A percentile compares a stretch with the other conserved stretches of the same genome.
Conservation (phyloP, 495 filamentous ascomycete genomes). For the Glutinoglossum americanum region DNA sequence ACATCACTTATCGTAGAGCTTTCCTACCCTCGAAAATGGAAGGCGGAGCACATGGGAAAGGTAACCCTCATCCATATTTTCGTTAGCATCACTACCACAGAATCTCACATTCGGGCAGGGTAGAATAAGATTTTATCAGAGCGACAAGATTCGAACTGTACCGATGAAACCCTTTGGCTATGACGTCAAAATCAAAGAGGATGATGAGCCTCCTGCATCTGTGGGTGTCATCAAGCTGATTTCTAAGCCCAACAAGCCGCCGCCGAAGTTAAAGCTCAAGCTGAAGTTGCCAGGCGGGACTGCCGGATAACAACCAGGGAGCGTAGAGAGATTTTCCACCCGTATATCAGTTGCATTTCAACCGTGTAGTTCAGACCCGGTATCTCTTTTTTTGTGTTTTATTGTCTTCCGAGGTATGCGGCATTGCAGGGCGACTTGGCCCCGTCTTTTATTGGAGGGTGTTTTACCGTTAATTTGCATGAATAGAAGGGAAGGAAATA, state of each 20-base stretch:
- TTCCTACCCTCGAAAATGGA: conserved; percentile 52
- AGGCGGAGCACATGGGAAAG: conserved; percentile 36
- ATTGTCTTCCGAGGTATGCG: background rate
- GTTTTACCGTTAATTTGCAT: no score
- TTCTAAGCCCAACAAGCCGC: background rate
- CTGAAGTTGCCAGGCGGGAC: background rate
- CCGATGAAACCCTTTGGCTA: background rate
- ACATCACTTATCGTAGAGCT: conserved; percentile 39
- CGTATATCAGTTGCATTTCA: background rate
- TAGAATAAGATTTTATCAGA: background rate
- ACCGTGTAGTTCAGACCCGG: background rate
- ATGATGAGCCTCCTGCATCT: background rate
- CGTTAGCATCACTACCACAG: background rate
- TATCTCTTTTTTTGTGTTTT: background rate
- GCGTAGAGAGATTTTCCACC: background rate
- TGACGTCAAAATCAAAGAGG: background rate
- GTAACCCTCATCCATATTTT: conserved; percentile 12
- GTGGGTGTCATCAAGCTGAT: background rate
- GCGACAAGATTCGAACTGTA: background rate
- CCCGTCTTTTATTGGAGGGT: background rate
- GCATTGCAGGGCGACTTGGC: background rate
- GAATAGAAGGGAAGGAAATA: no score
- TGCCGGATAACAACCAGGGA: background rate
- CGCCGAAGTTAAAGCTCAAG: background rate
- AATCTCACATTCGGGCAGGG: background rate